Percentiles rank a stretch among this genome's conserved stretches.
These are phyloP conservation scores for Leptodontidium sp. DNA, from an alignment of 2,329 filamentous ascomycete genomes.

Conservation along the genomic window DNA sequence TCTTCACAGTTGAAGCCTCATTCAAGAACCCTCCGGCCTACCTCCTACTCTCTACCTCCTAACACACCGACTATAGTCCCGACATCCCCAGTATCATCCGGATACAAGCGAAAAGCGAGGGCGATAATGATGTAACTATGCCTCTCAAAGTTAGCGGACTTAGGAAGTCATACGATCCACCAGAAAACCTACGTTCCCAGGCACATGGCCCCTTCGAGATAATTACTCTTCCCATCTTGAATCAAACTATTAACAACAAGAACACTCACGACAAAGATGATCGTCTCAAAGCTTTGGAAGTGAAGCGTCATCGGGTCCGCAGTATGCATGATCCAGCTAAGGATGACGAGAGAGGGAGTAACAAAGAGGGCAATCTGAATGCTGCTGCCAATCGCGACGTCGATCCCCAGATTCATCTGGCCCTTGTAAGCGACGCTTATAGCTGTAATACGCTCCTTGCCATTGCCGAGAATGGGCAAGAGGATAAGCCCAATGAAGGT, in stretches of 20 bases:
- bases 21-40: not conserved
- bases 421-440: conserved; percentile 79
- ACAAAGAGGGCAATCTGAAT: conserved; percentile 84
- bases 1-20: not conserved
- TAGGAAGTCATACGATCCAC: conserved; percentile 5
- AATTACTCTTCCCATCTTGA: conserved; percentile 86
- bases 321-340: conserved; percentile 67
- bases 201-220: conserved; percentile 78
- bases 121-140: conserved; percentile 1
- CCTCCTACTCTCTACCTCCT: conserved; percentile 3
- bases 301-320: conserved; percentile 74
- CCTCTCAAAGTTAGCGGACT: conserved; percentile 5
- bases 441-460: conserved; percentile 80
- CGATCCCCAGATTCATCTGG: conserved; percentile 78
- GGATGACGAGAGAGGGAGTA: conserved; percentile 70
- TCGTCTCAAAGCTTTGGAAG: conserved; percentile 82
- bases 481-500: conserved; percentile 82
- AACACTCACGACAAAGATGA: conserved; percentile 78
- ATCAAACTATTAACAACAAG: conserved; percentile 79
- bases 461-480: conserved; percentile 81
- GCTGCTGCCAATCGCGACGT: conserved; percentile 80
- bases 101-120: conserved; percentile 3
- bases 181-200: conserved; percentile 9
- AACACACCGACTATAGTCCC: conserved; percentile 3
- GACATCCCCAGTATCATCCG: conserved; percentile 4